Percentiles rank a stretch among this genome's conserved stretches.
These are phyloP conservation scores for Talaromyces sp. DNA, from an alignment of 2,329 filamentous ascomycete species.

Conservation along the genomic window DNA sequence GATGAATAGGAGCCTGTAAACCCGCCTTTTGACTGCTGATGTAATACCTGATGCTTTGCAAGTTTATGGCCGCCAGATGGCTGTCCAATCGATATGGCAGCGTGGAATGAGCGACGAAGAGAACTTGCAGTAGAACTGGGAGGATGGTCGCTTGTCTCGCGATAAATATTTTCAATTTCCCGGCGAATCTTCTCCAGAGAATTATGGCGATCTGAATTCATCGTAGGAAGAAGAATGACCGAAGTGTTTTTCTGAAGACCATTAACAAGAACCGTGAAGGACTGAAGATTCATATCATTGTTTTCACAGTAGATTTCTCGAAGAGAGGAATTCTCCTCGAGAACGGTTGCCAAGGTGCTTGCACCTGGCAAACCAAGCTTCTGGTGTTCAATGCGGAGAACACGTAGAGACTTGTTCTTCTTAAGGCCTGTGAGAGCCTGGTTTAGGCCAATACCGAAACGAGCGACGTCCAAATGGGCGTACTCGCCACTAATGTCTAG, in stretches of 20 bases:
- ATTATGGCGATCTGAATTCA: constrained; percentile 56
- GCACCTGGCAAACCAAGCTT: constrained; percentile 64
- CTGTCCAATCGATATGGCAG: constrained; percentile 30
- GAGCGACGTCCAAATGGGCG: constrained; percentile 63
- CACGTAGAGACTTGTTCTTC: constrained; percentile 55
- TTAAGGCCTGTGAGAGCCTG: constrained; percentile 59
- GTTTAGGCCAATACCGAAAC: constrained; percentile 64
- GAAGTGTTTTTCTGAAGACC: constrained; percentile 60
- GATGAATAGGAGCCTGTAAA: constrained; percentile 5
- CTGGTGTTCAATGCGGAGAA: constrained; percentile 62
- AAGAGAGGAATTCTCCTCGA: constrained; percentile 58
- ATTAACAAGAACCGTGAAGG: constrained; percentile 63
- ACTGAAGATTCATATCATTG: constrained; percentile 66
- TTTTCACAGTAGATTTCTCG: constrained; percentile 64
- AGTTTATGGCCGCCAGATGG: constrained; percentile 25
- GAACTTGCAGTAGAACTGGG: constrained; percentile 30
- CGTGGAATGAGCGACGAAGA: constrained; percentile 39
- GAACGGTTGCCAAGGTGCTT: constrained; percentile 61
- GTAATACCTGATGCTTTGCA: constrained; percentile 20
- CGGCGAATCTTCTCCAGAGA: constrained; percentile 56
- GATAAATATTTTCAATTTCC: constrained; percentile 48
- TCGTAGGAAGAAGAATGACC: constrained; percentile 56
- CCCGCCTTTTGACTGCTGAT: constrained; percentile 4
- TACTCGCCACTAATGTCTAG: constrained; percentile 67
- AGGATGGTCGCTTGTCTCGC: constrained; percentile 26